Evolutionary conservation across 78 protist genomes (phyloP).

Genomic region (Dictyostelium purpureum): DNA sequence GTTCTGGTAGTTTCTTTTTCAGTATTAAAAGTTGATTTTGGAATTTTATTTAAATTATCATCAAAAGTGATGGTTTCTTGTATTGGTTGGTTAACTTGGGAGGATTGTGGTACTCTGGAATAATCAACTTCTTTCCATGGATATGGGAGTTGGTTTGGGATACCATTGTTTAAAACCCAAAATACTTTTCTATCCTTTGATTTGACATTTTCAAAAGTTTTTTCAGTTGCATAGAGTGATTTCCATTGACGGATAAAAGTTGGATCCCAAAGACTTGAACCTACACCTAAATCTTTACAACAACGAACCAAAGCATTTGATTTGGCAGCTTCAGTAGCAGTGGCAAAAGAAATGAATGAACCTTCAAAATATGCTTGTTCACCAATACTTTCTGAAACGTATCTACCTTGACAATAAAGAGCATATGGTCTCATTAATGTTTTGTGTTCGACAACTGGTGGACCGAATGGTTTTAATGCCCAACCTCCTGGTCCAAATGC

Average conservation of each 20-base stretch:
- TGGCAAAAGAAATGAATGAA: conserved; percentile 34
- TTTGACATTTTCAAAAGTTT: conserved; percentile 47
- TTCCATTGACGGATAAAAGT: conserved; percentile 78
- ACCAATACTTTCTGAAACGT: conserved; percentile 70
- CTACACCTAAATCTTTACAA: conserved; percentile 88
- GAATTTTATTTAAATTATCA: not conserved
- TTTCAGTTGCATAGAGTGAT: conserved; percentile 35
- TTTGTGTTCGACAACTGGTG: conserved; percentile 34
- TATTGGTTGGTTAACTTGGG: not conserved
- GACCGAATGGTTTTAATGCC: conserved; percentile 83
- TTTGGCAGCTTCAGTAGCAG: conserved; percentile 81
- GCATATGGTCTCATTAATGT: conserved; percentile 77
- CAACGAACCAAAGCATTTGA: conserved; percentile 84
- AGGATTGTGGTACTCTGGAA: not conserved
- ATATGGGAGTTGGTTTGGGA: conserved; percentile 11
- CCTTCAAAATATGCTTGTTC: conserved; percentile 49
- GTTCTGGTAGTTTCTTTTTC: too few species aligned
- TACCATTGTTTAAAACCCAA: conserved; percentile 28
- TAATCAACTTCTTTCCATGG: conserved; percentile 64
- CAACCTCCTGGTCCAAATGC: conserved; percentile 91
- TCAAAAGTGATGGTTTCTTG: not conserved
- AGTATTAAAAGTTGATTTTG: too few species aligned
- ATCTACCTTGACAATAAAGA: conserved; percentile 77
- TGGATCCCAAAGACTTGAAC: conserved; percentile 82
- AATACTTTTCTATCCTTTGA: conserved; percentile 60